Evolutionary conservation across 805 yeast genomes (phyloP), one percentile per base, ranked within the genome.

Genomic region (Maudiozyma turicensis): DNA sequence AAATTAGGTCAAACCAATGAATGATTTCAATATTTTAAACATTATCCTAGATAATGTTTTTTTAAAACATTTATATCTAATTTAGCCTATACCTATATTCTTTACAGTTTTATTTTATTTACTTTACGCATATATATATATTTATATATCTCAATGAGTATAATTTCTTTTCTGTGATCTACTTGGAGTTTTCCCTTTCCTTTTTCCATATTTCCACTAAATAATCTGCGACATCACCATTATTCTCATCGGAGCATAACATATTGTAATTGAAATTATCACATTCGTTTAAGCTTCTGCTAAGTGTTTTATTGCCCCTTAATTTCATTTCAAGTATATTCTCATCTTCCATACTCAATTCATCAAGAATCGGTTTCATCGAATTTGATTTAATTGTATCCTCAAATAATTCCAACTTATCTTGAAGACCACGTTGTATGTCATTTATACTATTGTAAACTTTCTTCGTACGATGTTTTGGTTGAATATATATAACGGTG

Each of bases 1-100:
- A 60, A 77, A 9, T 69, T 90, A 43, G 96, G 96, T 28, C 39
- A 43, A 32, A 32, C 35, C 5, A 39, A 31, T 8, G n/a, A 42
- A 34, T 34, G 38, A 11, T 6, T 3, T 4, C 14, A 34, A 8
- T 2, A 34, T 13, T 6, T 14, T 11, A 34, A 6, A 34, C n/a
- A 13, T 13, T 10, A 13, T 13, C 2, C n/a, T 5, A 2, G 5
- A 32, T 32, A 20, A 20, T 20, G 26, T 20, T 20, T 20, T 20
- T 20, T 20, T 20, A 20, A 20, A 20, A 20, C 26, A 20, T 20
- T 20, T 20, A 20, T 20, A 20, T 20, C 4, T 20, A 20, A 20
- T 20, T 20, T 20, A 20, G 26, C 4, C 26, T 20, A 20, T 34
- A 34, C 37, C 4, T 34, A 34, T 34, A 34, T 34, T 34, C 37